A percentile compares a stretch with the other conserved stretches of the same genome.
These are phyloP conservation scores for Amoeboradix gromovi DNA, from an alignment of 371 early-diverging fungal genomes.

Conservation along the genomic window DNA sequence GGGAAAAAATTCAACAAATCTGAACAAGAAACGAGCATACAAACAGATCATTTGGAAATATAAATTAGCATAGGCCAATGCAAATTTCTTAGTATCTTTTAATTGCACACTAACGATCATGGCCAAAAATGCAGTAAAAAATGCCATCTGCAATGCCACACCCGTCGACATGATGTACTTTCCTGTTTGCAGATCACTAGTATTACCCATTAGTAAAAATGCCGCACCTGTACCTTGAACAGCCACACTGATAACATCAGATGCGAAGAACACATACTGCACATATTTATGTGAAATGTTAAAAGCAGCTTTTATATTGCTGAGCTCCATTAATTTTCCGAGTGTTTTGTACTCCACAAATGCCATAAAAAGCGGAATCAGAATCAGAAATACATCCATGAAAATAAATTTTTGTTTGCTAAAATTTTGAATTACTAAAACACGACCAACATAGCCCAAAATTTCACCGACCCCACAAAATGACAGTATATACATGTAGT, in stretches of 20 bases:
- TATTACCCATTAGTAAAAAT: background rate
- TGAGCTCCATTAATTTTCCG: background rate
- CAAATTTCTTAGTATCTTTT: background rate
- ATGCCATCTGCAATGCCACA: background rate
- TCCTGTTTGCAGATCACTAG: background rate
- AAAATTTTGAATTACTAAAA: background rate
- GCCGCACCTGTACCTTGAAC: background rate
- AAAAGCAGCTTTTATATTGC: no score
- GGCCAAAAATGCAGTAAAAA: background rate
- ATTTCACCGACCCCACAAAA: background rate
- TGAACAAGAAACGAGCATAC: background rate
- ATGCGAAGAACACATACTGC: background rate
- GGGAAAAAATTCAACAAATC: background rate
- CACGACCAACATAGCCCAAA: background rate
- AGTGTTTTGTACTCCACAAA: background rate
- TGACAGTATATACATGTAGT: background rate
- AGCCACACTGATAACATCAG: background rate
- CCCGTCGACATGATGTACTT: background rate
- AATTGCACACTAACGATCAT: background rate
- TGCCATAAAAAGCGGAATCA: background rate
- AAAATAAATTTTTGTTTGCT: background rate
- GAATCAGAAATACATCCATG: background rate
- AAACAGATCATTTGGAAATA: background rate
- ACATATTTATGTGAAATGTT: background rate
- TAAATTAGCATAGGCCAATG: background rate